Conservation (phyloP, 257 asterid species). For the Coffea canephora region DNA sequence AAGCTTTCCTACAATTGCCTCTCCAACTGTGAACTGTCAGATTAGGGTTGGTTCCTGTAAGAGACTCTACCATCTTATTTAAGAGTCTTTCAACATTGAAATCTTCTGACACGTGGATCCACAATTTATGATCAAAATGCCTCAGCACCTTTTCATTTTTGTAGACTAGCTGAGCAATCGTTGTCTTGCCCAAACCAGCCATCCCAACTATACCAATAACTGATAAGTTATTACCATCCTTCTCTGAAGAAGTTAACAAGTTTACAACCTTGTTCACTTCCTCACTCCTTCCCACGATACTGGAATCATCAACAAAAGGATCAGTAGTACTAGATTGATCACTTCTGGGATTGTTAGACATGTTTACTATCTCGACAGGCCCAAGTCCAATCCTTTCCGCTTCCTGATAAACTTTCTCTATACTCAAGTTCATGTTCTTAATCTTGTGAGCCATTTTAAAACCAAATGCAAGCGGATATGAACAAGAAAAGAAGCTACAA, state of each 20-base stretch:
- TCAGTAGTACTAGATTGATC: background rate
- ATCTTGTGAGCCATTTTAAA: conserved; percentile 10
- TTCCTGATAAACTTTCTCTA: background rate
- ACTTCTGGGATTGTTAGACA: background rate
- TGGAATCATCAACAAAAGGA: conserved; percentile 1
- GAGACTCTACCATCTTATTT: conserved; percentile 14
- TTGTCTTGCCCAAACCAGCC: conserved; percentile 28
- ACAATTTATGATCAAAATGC: conserved; percentile 13
- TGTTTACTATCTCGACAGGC: background rate
- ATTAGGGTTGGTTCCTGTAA: background rate
- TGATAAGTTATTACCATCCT: background rate
- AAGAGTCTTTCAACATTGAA: conserved; percentile 6
- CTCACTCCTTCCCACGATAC: conserved; percentile 3
- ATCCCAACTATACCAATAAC: conserved; percentile 19
- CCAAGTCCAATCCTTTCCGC: background rate
- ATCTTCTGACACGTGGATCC: conserved; percentile 24
- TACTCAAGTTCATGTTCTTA: background rate
- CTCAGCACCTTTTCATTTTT: background rate
- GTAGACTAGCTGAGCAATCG: conserved; percentile 17
- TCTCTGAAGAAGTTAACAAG: background rate
- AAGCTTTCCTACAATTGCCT: conserved; percentile 14
- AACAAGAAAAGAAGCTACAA: background rate
- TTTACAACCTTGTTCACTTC: background rate
- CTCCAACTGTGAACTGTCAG: conserved; percentile 5
- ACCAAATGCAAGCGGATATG: background rate